These are phyloP conservation scores for Solanum pinnatisectum DNA, from an alignment of 257 asterid species.

Conservation along the genomic window DNA sequence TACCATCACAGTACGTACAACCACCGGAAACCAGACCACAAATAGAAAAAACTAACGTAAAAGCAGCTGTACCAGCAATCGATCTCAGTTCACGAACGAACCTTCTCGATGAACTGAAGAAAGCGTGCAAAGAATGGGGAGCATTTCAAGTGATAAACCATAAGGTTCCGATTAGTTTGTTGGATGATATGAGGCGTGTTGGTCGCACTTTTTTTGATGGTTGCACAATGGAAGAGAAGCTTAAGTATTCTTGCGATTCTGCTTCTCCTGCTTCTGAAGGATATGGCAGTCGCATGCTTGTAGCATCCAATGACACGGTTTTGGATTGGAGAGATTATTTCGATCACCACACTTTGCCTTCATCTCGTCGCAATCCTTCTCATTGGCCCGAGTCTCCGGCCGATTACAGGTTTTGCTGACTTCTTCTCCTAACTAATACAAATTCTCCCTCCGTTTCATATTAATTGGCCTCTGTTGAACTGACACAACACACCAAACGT, in stretches of 20 bases:
- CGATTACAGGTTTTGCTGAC: conserved; percentile 46
- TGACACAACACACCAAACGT: background rate
- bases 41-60: background rate
- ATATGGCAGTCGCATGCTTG: conserved; percentile 87
- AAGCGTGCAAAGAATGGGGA: conserved; percentile 79
- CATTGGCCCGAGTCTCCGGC: conserved; percentile 70
- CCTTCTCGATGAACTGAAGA: conserved; percentile 20
- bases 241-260: conserved; percentile 50
- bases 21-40: conserved; percentile 50
- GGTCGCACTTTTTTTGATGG: conserved; percentile 60
- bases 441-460: background rate
- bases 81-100: conserved; percentile 28
- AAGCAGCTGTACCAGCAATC: conserved; percentile 24
- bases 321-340: conserved; percentile 94
- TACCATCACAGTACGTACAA: conserved; percentile 69
- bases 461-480: background rate
- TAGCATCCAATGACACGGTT: conserved; percentile 51
- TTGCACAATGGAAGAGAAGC: conserved; percentile 51
- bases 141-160: conserved; percentile 82
- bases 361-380: conserved; percentile 54
- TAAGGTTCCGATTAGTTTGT: conserved; percentile 37
- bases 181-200: conserved; percentile 43
- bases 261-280: conserved; percentile 81
- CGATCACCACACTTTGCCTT: conserved; percentile 81
- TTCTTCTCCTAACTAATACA: background rate